Evolutionary conservation across 805 yeast species (phyloP), one percentile per base, ranked within the genome.

Genomic region (Maudiozyma pseudohumilis): DNA sequence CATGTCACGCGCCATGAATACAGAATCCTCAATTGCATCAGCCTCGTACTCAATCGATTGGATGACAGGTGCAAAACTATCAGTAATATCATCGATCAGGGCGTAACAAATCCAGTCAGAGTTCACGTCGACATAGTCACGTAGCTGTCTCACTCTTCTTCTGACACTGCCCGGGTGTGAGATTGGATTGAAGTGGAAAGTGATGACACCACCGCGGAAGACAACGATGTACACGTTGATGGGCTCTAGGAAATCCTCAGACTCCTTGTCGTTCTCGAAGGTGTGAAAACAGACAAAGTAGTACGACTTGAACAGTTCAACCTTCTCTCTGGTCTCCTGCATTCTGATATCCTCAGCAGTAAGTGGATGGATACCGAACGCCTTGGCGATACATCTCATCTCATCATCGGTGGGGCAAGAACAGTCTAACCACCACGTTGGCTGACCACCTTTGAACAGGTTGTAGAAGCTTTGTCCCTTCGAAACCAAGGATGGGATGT

Each of bases 251-350:
- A 81, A 88, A 44, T 85, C 94, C 50, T 81, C 92, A 38, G 83
- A 74, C 56, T 49, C 92, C 34, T 67, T 58, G 48, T 89, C 95
- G 18, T 81, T 78, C 55, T 87, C 96, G 62, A 92, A 92, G 4
- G 97, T 84, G 60, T 92, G 96, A 74, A 92, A 92, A 70, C 95
- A 84, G 29, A 92, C 95, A 66, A 92, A 87, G 61, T 92, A 89
- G 62, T 89, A 89, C 47, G 75, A 74, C 50, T 77, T 75, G 70
- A 89, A 89, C 44, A 89, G 67, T 63, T 89, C 98, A 22, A 89
- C 96, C 62, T 89, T 89, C 65, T 89, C 98, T 63, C 98, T 87
- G 18, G 95, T 76, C 64, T 89, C 98, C 64, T 88, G 95, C 75
- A 86, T 83, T 40, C 95, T 69, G 46, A 89, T 88, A 77, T 89